Evolutionary conservation across 2,329 filamentous ascomycete genomes (phyloP).

Genomic region (Pestalotiopsis sp.): DNA sequence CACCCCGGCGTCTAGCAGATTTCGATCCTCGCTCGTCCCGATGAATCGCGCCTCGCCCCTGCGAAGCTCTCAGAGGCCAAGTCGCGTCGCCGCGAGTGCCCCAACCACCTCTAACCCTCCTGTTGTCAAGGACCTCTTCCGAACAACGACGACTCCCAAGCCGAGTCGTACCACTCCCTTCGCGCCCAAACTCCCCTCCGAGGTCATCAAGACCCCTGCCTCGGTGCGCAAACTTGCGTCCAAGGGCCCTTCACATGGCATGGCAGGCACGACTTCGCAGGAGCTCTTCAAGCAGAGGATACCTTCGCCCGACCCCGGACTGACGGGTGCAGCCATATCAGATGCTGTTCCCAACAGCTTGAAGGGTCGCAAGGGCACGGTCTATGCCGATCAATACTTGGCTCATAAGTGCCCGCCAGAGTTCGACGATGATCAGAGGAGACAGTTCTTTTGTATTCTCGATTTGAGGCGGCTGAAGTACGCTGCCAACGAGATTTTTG

Average conservation of each 20-base stretch:
- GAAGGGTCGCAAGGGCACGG: constrained; percentile 49
- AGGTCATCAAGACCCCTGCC: constrained; percentile 23
- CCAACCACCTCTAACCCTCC: not conserved
- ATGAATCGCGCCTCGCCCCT: constrained; percentile 27
- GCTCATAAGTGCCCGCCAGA: constrained; percentile 58
- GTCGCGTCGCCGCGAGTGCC: constrained; percentile 13
- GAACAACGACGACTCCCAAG: constrained; percentile 30
- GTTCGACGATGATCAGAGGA: constrained; percentile 60
- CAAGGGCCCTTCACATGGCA: constrained; percentile 49
- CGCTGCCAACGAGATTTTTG: constrained; percentile 62
- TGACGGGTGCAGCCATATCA: constrained; percentile 57
- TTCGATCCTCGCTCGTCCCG: constrained; percentile 36
- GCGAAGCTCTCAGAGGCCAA: constrained; percentile 21
- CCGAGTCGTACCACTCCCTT: constrained; percentile 28
- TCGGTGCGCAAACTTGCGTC: constrained; percentile 30
- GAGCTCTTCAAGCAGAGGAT: constrained; percentile 63
- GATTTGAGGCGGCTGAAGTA: constrained; percentile 65
- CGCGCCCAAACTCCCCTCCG: constrained; percentile 30
- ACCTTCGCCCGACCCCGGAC: constrained; percentile 55
- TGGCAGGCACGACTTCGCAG: constrained; percentile 51
- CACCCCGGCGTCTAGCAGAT: constrained; percentile 28
- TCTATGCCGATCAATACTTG: constrained; percentile 64
- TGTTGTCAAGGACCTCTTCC: constrained; percentile 30
- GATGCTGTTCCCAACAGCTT: constrained; percentile 57
- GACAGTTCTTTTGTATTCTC: constrained; percentile 66